Base-by-base conservation (phyloP, 2,329 filamentous ascomycete genomes). In the Arachnomyces sp. region DNA sequence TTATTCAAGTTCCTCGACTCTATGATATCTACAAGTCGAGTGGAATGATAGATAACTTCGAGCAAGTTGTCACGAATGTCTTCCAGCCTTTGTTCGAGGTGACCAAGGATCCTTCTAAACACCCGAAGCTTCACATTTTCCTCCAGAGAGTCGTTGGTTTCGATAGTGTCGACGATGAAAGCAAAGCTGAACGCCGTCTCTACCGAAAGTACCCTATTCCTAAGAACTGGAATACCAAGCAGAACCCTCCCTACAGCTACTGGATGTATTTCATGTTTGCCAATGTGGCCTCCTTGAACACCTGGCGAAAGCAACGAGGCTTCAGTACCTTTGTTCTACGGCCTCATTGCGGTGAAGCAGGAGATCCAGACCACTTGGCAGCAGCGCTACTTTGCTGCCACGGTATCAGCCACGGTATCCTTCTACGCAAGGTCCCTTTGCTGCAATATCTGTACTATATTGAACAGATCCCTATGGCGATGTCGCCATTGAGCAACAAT, bases 401-500 rank as follows among this genome's bases (percentile, higher is more conserved):
- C 64, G 95, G 90, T 58, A 98, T 98, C 64, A 94, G 87, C 54
- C 92, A 98, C 58, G 92, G 92, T 14, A 76, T 98, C 40, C 68
- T 94, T 40, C 74, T 98, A 30, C 82, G 92, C 47, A 98, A 98
- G 60, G 89, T 96, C 2, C 92, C 92, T 2, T 67, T 98, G 44
- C 67, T 98, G 40, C 92, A 98, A 63, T 98, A 98, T 63, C 79
- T 96, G 37, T 98, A 94, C 67, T 98, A 98, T 55, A 77, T 98
- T 14, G 89, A 98, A 57, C 90, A 96, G 58, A 95, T 98, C 47
- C 92, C 92, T 43, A 92, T 98, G 47, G 92, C 92, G 45, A 98
- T 98, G 92, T 96, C 90, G n/a, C 92, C 92, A 2, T 73, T 98
- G 34, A 94, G 88, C 63, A 98, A 98, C 69, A 98, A 98, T 54